These are phyloP conservation scores for Solanum chilense DNA, from an alignment of 257 asterid species.

Conservation along the genomic window DNA sequence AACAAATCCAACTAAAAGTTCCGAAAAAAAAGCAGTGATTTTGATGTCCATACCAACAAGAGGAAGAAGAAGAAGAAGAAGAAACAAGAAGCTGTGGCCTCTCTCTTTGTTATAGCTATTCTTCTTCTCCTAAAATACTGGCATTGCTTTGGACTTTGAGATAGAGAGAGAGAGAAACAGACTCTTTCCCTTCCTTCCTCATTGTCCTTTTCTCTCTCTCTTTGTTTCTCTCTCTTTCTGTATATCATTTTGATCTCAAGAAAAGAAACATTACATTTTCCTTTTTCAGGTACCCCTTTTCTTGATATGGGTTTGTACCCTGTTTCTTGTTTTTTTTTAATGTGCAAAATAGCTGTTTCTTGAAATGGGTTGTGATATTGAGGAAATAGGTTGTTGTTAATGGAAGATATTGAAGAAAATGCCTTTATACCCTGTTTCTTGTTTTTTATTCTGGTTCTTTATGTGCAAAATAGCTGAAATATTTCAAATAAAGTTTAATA, in stretches of 20 bases:
- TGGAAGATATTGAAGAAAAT: not conserved
- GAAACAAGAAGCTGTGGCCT: not conserved
- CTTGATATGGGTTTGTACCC: not conserved
- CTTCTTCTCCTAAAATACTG: slow-evolving; percentile 5
- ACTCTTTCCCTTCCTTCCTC: not conserved
- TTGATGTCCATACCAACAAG: not conserved
- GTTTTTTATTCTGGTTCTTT: not conserved
- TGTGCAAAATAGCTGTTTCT: too few species aligned
- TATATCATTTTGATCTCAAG: slow-evolving; percentile 28
- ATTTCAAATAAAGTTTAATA: not conserved
- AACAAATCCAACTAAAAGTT: not conserved
- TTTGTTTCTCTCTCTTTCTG: slow-evolving; percentile 10
- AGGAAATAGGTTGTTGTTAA: too few species aligned
- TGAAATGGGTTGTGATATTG: not conserved
- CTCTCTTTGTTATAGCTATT: not conserved
- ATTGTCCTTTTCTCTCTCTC: not conserved
- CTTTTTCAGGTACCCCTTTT: slow-evolving; percentile 18
- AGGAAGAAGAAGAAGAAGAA: not conserved
- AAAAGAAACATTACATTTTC: slow-evolving; percentile 14
- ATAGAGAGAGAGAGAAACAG: slow-evolving; percentile 22
- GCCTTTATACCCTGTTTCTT: not conserved
- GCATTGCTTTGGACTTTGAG: slow-evolving; percentile 23
- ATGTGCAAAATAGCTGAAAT: not conserved
- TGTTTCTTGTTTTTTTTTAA: too few species aligned
- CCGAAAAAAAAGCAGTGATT: not conserved